Evolutionary conservation across 2,329 filamentous ascomycete species (phyloP).

Genomic region (Nemania sp.): DNA sequence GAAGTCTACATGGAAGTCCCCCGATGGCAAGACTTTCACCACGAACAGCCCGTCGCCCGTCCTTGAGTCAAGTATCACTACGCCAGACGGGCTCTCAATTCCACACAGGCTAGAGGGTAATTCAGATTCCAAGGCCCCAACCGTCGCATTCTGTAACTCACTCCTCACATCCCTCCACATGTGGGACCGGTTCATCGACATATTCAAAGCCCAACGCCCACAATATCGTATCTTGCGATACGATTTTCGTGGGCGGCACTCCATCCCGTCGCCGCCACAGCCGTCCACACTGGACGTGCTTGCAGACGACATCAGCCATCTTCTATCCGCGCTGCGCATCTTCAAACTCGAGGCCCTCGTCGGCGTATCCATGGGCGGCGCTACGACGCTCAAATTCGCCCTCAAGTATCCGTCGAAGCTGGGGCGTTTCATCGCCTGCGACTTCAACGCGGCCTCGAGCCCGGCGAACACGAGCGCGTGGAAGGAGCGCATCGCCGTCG

Average conservation of each 20-base stretch:
- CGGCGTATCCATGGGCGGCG: constrained; percentile 81
- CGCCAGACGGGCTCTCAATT: constrained; percentile 68
- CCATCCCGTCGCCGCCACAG: constrained; percentile 49
- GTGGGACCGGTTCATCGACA: constrained; percentile 74
- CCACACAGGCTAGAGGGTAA: constrained; percentile 78
- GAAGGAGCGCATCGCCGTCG: constrained; percentile 73
- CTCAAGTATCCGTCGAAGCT: constrained; percentile 81
- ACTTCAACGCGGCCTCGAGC: constrained; percentile 76
- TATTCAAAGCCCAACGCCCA: constrained; percentile 62
- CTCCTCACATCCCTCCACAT: constrained; percentile 77
- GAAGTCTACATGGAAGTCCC: constrained; percentile 54
- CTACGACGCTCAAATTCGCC: constrained; percentile 73
- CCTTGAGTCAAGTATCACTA: constrained; percentile 69
- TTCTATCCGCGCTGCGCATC: constrained; percentile 73
- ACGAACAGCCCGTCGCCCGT: constrained; percentile 53
- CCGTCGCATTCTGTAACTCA: constrained; percentile 77
- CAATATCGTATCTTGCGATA: constrained; percentile 77
- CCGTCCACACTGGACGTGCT: constrained; percentile 66
- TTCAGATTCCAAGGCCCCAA: constrained; percentile 65
- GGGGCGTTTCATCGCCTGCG: constrained; percentile 78
- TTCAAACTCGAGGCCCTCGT: constrained; percentile 67
- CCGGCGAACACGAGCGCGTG: constrained; percentile 76
- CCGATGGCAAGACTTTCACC: constrained; percentile 60
- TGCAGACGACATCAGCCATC: constrained; percentile 65
- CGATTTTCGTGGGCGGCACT: constrained; percentile 70